phyloP scores from a whole-genome alignment of 176 grass and related monocot genomes.

The Coix lacrymajobi region DNA sequence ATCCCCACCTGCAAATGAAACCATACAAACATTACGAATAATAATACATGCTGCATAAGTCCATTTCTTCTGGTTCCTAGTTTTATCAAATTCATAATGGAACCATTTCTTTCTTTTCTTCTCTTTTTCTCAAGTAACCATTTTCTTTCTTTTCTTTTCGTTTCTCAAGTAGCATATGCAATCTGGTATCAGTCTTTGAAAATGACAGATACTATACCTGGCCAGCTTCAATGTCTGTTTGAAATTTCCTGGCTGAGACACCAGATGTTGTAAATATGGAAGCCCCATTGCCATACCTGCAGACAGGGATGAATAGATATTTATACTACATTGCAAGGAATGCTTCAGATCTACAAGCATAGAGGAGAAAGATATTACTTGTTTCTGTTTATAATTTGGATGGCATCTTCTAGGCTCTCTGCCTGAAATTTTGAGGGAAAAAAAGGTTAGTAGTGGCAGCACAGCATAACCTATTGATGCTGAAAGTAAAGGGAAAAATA shows the following conservation, averaged over 20 bases:
- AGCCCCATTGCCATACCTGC: conserved; percentile 89
- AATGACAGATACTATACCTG: conserved; percentile 46
- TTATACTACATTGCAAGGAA: background rate
- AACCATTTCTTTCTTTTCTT: background rate
- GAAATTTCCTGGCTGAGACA: conserved; percentile 78
- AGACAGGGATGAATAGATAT: background rate
- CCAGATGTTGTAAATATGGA: conserved; percentile 97
- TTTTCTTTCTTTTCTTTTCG: background rate
- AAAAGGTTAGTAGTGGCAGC: background rate
- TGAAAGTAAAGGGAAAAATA: background rate
- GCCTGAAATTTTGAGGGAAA: conserved; percentile 41
- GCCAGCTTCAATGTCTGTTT: conserved; percentile 89
- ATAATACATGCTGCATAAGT: background rate
- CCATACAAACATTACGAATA: background rate
- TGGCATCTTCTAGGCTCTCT: conserved; percentile 81
- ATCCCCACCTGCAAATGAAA: conserved; percentile 70
- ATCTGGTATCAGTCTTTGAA: background rate
- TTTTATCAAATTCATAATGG: background rate
- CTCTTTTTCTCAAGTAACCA: too few species aligned
- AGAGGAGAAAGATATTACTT: conserved; percentile 46
- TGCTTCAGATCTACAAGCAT: conserved; percentile 7
- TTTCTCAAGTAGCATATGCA: background rate
- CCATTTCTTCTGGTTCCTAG: background rate
- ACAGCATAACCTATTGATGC: background rate
- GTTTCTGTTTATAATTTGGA: conserved; percentile 85